Conservation (phyloP, 2,329 filamentous ascomycete genomes). For the Scleromitrula shiraiana region DNA sequence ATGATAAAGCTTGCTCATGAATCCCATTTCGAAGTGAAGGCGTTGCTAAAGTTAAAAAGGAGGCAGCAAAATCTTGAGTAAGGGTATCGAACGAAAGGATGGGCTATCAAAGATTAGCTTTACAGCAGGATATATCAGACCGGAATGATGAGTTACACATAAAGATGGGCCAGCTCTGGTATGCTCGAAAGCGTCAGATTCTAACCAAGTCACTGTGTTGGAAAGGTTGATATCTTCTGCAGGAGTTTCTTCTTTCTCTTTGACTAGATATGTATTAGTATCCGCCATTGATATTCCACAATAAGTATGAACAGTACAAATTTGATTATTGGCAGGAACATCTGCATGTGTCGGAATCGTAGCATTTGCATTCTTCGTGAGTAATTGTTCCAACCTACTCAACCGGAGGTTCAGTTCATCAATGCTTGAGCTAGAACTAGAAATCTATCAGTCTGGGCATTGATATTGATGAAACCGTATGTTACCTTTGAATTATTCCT, state of each 20-base stretch:
- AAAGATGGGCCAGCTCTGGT: background rate
- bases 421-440: constrained; percentile 11
- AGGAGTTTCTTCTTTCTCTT: background rate
- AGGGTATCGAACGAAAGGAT: constrained; percentile 2
- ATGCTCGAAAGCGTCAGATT: constrained; percentile 6
- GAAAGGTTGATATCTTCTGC: constrained; percentile 3
- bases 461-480: too few species aligned
- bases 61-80: constrained; percentile 13
- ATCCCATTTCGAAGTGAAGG: constrained; percentile 1
- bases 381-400: constrained; percentile 15
- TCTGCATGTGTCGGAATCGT: background rate
- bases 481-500: background rate
- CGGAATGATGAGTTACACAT: too few species aligned
- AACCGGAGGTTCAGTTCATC: constrained; percentile 16
- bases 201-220: constrained; percentile 2
- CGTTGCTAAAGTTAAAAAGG: constrained; percentile 11
- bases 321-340: background rate
- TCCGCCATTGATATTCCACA: too few species aligned
- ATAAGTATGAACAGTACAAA: too few species aligned
- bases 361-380: background rate
- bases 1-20: constrained; percentile 4
- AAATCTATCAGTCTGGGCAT: background rate
- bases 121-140: too few species aligned
- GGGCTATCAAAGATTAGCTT: background rate
- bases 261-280: background rate